Base-by-base conservation (phyloP, 228 moss, liverwort and hornwort genomes). In the Sphagnum fallax region DNA sequence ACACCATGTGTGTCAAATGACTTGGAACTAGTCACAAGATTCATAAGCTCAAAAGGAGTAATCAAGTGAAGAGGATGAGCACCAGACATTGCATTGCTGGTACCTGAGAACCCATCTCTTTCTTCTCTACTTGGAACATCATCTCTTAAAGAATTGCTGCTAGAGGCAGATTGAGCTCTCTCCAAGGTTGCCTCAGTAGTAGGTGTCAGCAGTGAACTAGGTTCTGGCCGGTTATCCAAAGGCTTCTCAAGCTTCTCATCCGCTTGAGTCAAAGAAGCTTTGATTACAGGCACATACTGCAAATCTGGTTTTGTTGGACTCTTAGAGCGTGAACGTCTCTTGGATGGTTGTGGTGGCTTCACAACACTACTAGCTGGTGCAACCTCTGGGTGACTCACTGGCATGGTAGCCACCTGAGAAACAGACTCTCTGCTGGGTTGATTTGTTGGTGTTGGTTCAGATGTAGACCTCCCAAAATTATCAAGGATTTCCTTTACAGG, bases 41-140 rank as follows among this genome's bases (percentile, higher is more conserved):
- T 89, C 95, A 96, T 96, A 15, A 96, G 75, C 62, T 96, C 92
- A 80, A 89, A 87, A 50, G 95, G 95, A 53, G 95, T 92, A 70
- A 96, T 89, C 81, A 96, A 77, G 80, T 92, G 86, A 69, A 69
- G 78, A 73, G 82, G 70, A 71, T 75, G 72, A 67, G 71, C 61
- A 69, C 75, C 59, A 65, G 76, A 63, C 67, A 79, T 89, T 70
- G 76, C 75, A 49, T 71, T 83, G 53, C 73, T 68, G 59, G 92
- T 49, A 71, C 75, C 81, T 52, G 75, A 80, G 55, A 72, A 63
- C 53, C 82, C 76, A 66, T 76, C 82, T 72, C 75, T 78, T 68
- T 83, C 83, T 60, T 87, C 83, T 15, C 78, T 80, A 70, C 83
- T 83, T 8, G 71, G 71, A 52, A 64, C 60, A 65, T 57, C 82